Base-by-base conservation (phyloP, 352 stramenopile genomes). In the Globisporangium alternatum region DNA sequence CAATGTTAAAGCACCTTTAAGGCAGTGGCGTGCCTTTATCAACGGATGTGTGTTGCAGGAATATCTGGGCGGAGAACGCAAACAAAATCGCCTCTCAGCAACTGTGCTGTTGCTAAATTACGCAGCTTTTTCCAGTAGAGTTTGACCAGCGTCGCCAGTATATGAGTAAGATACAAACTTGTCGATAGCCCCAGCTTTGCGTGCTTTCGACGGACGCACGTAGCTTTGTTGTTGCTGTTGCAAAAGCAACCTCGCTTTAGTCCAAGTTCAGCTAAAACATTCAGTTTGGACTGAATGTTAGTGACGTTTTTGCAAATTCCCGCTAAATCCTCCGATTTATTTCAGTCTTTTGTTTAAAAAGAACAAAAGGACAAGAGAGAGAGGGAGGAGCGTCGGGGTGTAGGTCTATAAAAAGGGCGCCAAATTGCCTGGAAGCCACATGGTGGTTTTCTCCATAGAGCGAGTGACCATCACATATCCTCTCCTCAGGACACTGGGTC, bases 381-480 rank as follows among this genome's bases (percentile, higher is more conserved):
- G 39, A 48, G 43, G 19, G 43, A 48, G 43, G 19, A 21, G 43
- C 17, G 3, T 2, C 19, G 2, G 25, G 9, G 1, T 41, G 12
- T 17, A 8, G 15, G 43, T n/a, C 43, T 48, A 48, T 48, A 48
- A 48, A 48, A 48, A 48, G 43, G 43, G 15, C 43, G 19, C 43
- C 5, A 48, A 12, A 22, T 48, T 48, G 43, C 43, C 43, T 48
- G 4, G 43, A 22, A 21, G 43, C 43, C 43, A 48, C 43, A n/a
- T 47, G 43, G 43, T 47, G 41, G 43, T 21, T 48, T 48, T 48
- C 43, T 48, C 43, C 43, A 48, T 48, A 48, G 43, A 48, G 43
- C 43, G 17, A 48, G 43, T 9, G 43, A 48, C 43, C 43, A 48
- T 48, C 43, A 48, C 43, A 48, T 48, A 41, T 41, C 35, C 35